Conservation (phyloP, 2,329 filamentous ascomycete genomes). For the Sporothrix luriei region DNA sequence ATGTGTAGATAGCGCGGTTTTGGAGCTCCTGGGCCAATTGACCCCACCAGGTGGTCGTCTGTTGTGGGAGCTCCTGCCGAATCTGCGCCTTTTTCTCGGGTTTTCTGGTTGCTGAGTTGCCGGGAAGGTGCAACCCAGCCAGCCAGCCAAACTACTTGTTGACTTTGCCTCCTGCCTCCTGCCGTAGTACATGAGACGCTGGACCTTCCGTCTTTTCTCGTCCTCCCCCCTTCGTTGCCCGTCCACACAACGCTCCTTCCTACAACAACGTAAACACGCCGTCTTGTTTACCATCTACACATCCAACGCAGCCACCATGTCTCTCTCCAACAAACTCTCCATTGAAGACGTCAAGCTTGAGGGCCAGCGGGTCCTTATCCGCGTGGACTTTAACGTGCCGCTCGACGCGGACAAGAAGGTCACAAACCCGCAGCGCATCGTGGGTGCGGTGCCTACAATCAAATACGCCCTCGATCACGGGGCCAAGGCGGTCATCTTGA, state of each 20-base stretch:
- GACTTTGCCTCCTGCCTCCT: neutral
- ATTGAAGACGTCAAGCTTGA: constrained; percentile 96
- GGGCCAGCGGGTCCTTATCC: constrained; percentile 96
- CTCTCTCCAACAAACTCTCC: constrained; percentile 98
- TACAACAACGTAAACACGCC: neutral
- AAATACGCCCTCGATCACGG: constrained; percentile 89
- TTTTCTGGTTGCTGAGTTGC: constrained; percentile 4
- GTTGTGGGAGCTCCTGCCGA: neutral
- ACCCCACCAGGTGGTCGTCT: constrained; percentile 5
- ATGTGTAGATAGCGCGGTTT: neutral
- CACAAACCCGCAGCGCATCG: constrained; percentile 98
- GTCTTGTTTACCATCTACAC: neutral
- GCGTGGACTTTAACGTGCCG: constrained; percentile 99
- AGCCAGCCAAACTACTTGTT: neutral
- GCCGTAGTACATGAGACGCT: constrained; percentile 9
- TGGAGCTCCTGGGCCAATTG: constrained; percentile 18
- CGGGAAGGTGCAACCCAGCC: constrained; percentile 1
- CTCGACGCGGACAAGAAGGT: constrained; percentile 90
- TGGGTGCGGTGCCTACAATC: constrained; percentile 91
- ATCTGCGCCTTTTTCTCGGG: constrained; percentile 25
- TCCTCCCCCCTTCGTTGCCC: neutral
- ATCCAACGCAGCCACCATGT: constrained; percentile 48
- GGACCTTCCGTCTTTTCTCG: neutral
- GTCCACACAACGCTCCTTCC: neutral
- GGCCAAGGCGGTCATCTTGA: constrained; percentile 90